Evolutionary conservation across 2,329 filamentous ascomycete genomes (phyloP).

Genomic region (Aspergillus fructus): DNA sequence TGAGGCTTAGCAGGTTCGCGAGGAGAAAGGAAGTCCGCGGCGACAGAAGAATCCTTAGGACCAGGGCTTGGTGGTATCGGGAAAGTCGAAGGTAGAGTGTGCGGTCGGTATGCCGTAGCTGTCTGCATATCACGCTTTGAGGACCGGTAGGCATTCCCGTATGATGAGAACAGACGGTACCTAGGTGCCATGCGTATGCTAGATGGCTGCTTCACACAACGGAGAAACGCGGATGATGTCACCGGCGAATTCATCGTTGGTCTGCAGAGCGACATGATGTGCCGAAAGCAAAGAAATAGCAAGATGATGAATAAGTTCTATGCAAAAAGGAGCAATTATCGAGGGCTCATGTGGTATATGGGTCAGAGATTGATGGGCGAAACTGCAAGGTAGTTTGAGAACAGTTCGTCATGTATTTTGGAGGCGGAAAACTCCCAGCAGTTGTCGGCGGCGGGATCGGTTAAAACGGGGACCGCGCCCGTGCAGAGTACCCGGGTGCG

Average conservation of each 20-base stretch:
- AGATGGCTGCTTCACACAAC: conserved; percentile 38
- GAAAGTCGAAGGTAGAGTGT: conserved; percentile 56
- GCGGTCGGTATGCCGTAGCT: conserved; percentile 63
- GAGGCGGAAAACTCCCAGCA: conserved; percentile 16
- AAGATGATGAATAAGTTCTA: conserved; percentile 13
- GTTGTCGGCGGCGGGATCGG: conserved; percentile 22
- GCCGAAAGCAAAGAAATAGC: not conserved
- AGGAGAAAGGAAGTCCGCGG: conserved; percentile 50
- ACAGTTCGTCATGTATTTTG: conserved; percentile 21
- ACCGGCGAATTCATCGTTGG: conserved; percentile 37
- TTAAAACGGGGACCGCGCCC: conserved; percentile 20
- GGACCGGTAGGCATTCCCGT: conserved; percentile 44
- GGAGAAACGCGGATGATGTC: conserved; percentile 49
- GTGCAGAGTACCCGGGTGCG: conserved; percentile 19
- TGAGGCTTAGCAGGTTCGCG: conserved; percentile 47
- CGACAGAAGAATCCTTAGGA: conserved; percentile 62
- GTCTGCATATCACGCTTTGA: conserved; percentile 64
- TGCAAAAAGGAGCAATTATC: conserved; percentile 11
- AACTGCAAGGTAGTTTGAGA: conserved; percentile 15
- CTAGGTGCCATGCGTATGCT: conserved; percentile 40
- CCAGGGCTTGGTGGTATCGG: conserved; percentile 58
- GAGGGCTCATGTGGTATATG: conserved; percentile 6
- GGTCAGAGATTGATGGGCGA: conserved; percentile 8
- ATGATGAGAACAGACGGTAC: conserved; percentile 50
- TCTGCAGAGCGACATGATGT: conserved; percentile 41